Conservation (phyloP, 2,329 filamentous ascomycete genomes). For the Grosmannia clavigera region DNA sequence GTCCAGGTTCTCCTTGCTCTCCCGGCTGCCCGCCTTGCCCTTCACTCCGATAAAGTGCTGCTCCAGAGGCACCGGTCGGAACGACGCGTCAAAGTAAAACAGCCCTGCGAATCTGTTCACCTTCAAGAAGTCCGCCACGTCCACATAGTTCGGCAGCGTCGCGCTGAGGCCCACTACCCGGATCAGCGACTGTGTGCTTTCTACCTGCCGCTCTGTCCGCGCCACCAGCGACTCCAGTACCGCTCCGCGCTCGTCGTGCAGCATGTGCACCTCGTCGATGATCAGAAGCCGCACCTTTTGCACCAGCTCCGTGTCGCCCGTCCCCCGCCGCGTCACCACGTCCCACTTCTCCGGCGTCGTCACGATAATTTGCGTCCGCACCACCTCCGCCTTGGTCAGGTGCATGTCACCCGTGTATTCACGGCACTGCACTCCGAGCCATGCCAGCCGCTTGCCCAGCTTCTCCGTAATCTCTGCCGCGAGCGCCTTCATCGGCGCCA, state of each 20-base stretch:
- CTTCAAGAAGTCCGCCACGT: conserved; percentile 92
- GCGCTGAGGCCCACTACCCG: conserved; percentile 92
- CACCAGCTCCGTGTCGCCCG: conserved; percentile 91
- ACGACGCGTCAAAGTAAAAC: conserved; percentile 95
- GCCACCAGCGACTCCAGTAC: conserved; percentile 94
- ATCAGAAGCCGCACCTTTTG: conserved; percentile 94
- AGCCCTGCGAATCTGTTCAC: conserved; percentile 87
- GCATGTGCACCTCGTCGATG: conserved; percentile 98
- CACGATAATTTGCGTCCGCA: conserved; percentile 94
- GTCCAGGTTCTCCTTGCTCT: conserved; percentile 82
- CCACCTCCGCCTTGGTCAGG: conserved; percentile 88
- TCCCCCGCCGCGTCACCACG: conserved; percentile 92
- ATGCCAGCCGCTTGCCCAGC: conserved; percentile 77
- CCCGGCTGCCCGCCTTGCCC: conserved; percentile 71
- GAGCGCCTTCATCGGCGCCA: conserved; percentile 96
- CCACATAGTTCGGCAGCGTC: conserved; percentile 89
- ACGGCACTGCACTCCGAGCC: conserved; percentile 84
- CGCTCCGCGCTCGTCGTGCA: conserved; percentile 92
- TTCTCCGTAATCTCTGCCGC: conserved; percentile 96
- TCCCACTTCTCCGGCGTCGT: conserved; percentile 99
- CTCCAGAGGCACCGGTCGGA: conserved; percentile 88
- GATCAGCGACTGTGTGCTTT: conserved; percentile 95
- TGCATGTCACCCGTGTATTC: conserved; percentile 99
- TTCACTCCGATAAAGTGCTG: conserved; percentile 97
- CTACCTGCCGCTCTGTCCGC: conserved; percentile 87